A percentile compares a stretch with the other conserved stretches of the same genome.
These are phyloP conservation scores for Aspergillus fischeri DNA, from an alignment of 2,329 filamentous ascomycete species.

Conservation along the genomic window DNA sequence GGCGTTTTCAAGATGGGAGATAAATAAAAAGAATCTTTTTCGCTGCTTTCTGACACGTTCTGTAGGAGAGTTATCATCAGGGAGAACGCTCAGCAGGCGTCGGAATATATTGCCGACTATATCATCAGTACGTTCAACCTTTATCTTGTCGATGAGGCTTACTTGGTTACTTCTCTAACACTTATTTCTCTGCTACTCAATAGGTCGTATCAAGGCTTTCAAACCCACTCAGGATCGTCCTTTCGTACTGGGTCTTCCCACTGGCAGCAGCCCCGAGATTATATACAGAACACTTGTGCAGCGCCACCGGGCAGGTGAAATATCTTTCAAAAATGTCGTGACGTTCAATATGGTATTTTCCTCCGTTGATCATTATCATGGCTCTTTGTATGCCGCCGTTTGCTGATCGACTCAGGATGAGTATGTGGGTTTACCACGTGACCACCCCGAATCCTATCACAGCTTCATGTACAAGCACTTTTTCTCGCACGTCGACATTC, in stretches of 20 bases:
- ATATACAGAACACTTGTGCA: constrained; percentile 73
- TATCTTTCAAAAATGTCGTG: constrained; percentile 83
- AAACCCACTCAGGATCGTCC: constrained; percentile 66
- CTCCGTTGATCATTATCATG: not conserved
- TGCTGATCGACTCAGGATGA: constrained; percentile 58
- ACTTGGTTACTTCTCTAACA: not conserved
- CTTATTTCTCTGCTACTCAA: constrained; percentile 2
- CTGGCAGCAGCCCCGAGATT: constrained; percentile 72
- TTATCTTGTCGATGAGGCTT: not conserved
- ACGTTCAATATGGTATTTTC: constrained; percentile 79
- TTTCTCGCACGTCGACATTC: constrained; percentile 80
- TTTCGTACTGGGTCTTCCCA: constrained; percentile 79
- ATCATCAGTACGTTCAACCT: constrained; percentile 58
- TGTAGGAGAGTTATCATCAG: constrained; percentile 79
- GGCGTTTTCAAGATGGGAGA: not conserved
- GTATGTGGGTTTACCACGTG: constrained; percentile 77
- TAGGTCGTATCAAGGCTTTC: constrained; percentile 74
- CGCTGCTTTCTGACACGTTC: constrained; percentile 7
- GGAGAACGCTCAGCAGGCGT: constrained; percentile 64
- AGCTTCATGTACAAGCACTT: constrained; percentile 93
- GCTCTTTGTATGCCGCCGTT: not conserved
- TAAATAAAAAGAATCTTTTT: not conserved
- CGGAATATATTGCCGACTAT: constrained; percentile 75
- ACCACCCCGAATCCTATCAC: constrained; percentile 83
- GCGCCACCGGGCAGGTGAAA: constrained; percentile 45